Evolutionary conservation across 2,329 filamentous ascomycete genomes (phyloP), one percentile per base, ranked within the genome.

Genomic region (Paecilomyces formosus): DNA sequence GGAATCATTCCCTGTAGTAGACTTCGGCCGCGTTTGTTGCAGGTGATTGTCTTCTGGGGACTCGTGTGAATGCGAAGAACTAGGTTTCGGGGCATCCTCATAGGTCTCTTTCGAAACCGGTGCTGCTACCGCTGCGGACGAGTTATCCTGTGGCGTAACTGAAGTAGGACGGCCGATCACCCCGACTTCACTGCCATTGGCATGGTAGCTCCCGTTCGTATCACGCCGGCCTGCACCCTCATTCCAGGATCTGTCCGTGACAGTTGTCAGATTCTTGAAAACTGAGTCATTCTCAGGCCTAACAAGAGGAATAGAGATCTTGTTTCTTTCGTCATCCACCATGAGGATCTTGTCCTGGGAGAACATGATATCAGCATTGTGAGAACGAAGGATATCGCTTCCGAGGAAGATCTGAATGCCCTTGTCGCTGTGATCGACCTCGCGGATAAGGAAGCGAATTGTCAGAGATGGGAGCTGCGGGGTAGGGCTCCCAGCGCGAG

Each of bases 341-440:
- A 97, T 79, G 0, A 89, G 88, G 79, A 99, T 85, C 63, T 88
- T 88, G 68, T 96, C 96, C 63, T 92, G 90, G 0, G 94, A 97
- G 66, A 99, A 90, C 22, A 97, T 77, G 11, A 99, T 82, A 71
- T 97, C 94, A 24, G 91, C 93, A 64, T 89, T 96, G 69, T 96
- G 90, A 9, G 88, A 82, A 62, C 92, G 85, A 58, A 99, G 80
- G 13, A 90, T 84, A 73, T 97, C 93, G 68, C 91, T 96, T 45
- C 94, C 93, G 59, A 99, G 80, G 70, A 96, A 92, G 55, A 97
- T 88, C 63, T 92, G 89, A 58, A 97, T 90, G 9, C 80, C 77
- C 45, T 82, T 83, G 12, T 77, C 75, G 30, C 80, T 77, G 2
- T 75, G 65, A 51, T 72, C 76, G 12, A 82, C 79, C 2, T 79